Evolutionary conservation across 805 yeast species (phyloP).

Genomic region (Wickerhamomyces rabaulensis): DNA sequence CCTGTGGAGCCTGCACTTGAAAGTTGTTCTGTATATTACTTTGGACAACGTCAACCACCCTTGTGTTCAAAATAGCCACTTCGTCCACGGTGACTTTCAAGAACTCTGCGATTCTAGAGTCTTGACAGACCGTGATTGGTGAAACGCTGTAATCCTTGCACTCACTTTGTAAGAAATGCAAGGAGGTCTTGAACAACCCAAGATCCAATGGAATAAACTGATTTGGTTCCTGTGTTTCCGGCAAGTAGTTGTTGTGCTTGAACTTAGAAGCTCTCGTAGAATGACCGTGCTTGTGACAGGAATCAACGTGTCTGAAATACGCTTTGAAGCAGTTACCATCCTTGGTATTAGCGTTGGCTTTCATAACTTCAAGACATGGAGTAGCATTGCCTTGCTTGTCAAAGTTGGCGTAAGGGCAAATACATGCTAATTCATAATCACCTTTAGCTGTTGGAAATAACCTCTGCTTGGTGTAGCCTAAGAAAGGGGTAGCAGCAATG

Average conservation of each 20-base stretch:
- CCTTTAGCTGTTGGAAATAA: neutral
- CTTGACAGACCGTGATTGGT: neutral
- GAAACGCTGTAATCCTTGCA: neutral
- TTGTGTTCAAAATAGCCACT: neutral
- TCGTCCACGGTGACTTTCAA: neutral
- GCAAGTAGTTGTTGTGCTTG: neutral
- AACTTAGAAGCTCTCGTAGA: neutral
- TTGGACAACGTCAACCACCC: neutral
- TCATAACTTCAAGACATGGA: constrained; percentile 1
- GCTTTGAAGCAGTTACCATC: constrained; percentile 4
- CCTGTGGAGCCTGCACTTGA: neutral
- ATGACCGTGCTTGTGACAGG: neutral
- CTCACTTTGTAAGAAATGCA: neutral
- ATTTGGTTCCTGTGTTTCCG: neutral
- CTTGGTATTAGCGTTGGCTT: neutral
- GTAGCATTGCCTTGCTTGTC: neutral
- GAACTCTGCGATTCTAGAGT: neutral
- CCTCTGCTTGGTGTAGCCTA: constrained; percentile 1
- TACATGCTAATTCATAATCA: neutral
- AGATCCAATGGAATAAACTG: neutral
- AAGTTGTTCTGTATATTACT: neutral
- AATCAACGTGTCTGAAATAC: constrained; percentile 6
- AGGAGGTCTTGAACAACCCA: neutral
- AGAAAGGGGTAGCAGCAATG: constrained; percentile 1
- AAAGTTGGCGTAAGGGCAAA: constrained; percentile 4